Evolutionary conservation across 75 land plant species (phyloP).

Genomic region (Picea glauca): DNA sequence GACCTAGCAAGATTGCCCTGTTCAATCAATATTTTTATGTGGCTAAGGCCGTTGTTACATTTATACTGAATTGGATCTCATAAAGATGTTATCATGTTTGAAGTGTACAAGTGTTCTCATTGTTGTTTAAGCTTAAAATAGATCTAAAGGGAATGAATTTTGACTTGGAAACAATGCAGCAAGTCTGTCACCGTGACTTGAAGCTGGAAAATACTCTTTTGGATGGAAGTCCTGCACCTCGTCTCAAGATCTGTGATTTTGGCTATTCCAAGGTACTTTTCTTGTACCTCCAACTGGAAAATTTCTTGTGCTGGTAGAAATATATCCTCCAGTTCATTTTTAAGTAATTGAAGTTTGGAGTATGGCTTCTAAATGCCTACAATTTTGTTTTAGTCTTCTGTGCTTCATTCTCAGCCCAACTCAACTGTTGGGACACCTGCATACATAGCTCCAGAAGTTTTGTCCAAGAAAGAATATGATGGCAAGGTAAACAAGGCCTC

Average conservation of each 20-base stretch:
- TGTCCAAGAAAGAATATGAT: conserved; percentile 60
- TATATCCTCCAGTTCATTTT: too few relatives aligned
- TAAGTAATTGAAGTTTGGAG: too few relatives aligned
- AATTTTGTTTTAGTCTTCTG: conserved; percentile 34
- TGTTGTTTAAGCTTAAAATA: too few relatives aligned
- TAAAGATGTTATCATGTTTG: too few relatives aligned
- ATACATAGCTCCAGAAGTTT: conserved; percentile 68
- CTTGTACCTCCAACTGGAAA: too few relatives aligned
- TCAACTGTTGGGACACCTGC: conserved; percentile 73
- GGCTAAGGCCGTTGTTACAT: too few relatives aligned
- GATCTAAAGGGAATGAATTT: too few relatives aligned
- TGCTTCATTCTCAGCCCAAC: conserved; percentile 62
- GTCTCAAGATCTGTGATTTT: conserved; percentile 63
- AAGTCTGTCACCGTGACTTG: conserved; percentile 58
- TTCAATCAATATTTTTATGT: too few relatives aligned
- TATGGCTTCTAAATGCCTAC: not conserved
- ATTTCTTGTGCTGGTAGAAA: too few relatives aligned
- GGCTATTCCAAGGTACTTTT: conserved; percentile 57
- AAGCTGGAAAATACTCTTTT: conserved; percentile 53
- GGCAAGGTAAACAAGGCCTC: conserved; percentile 38
- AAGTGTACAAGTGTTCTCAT: too few relatives aligned
- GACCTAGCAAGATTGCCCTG: too few relatives aligned
- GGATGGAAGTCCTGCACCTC: conserved; percentile 57
- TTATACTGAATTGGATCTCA: too few relatives aligned
- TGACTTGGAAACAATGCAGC: conserved; percentile 13